Conservation (phyloP, 352 stramenopile genomes). For the Globisporangium camurandrum region DNA sequence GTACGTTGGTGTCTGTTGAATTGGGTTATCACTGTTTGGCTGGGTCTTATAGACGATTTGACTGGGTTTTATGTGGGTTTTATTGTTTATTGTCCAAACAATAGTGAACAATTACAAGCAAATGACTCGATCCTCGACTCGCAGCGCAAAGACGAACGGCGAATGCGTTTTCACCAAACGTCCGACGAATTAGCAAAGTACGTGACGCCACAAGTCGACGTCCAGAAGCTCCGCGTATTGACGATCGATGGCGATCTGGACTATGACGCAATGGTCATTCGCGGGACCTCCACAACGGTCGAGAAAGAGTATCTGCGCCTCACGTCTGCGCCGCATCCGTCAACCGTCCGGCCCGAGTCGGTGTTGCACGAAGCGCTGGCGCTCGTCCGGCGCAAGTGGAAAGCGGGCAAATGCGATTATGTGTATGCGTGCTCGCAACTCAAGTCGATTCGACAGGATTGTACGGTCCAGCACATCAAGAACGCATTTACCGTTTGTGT, state of each 20-base stretch:
- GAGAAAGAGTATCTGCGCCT: conserved; percentile 99
- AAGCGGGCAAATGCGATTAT: conserved; percentile 85
- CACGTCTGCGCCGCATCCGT: conserved; percentile 92
- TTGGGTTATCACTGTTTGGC: not conserved
- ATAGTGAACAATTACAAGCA: conserved; percentile 11
- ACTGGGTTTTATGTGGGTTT: not conserved
- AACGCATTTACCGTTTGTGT: conserved; percentile 95
- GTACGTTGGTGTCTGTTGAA: conserved; percentile 18
- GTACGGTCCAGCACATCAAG: conserved; percentile 96
- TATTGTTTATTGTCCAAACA: conserved; percentile 1
- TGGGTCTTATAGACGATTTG: not conserved
- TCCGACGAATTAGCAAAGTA: conserved; percentile 49
- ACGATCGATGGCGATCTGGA: conserved; percentile 76
- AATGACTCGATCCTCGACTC: conserved; percentile 34
- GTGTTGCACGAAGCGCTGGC: conserved; percentile 88
- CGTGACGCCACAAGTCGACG: conserved; percentile 62
- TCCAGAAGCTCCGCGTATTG: conserved; percentile 65
- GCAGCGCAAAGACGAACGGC: conserved; percentile 66
- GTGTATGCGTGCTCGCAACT: conserved; percentile 96
- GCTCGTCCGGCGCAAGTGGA: conserved; percentile 86
- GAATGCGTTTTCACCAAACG: conserved; percentile 73
- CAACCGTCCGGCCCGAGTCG: conserved; percentile 90
- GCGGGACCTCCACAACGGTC: conserved; percentile 91
- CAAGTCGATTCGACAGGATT: conserved; percentile 99
- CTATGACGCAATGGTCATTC: conserved; percentile 86